Conservation (phyloP, 2,329 filamentous ascomycete genomes). For the Corniculantispora saksenae region DNA sequence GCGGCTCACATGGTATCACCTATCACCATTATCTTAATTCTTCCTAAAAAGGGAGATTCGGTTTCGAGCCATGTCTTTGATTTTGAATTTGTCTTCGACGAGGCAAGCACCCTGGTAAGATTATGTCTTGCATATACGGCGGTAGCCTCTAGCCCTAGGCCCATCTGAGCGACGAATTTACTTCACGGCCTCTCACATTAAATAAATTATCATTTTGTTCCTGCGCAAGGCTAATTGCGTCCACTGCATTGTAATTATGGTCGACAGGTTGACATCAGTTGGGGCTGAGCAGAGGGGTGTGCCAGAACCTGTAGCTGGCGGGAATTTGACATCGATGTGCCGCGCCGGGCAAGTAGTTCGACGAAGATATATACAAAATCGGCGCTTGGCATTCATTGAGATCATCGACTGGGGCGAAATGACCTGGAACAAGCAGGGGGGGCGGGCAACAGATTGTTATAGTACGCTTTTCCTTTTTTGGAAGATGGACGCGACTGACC, state of each 20-base stretch:
- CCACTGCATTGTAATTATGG: neutral
- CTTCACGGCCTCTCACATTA: neutral
- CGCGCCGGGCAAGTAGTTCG: neutral
- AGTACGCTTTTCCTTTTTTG: neutral
- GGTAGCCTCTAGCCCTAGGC: too few relatives aligned
- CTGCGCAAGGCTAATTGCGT: too few relatives aligned
- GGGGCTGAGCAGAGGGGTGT: neutral
- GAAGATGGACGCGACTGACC: neutral
- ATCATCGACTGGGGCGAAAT: neutral
- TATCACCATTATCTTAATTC: too few relatives aligned
- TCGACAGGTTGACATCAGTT: neutral
- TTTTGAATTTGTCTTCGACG: neutral
- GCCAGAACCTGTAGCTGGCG: neutral
- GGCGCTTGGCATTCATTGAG: neutral
- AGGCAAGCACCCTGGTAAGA: too few relatives aligned
- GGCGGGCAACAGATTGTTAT: too few relatives aligned
- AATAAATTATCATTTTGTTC: neutral
- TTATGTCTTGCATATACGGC: too few relatives aligned
- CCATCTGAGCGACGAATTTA: neutral
- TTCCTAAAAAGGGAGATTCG: too few relatives aligned
- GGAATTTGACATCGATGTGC: neutral
- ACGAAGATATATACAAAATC: neutral
- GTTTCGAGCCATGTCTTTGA: too few relatives aligned
- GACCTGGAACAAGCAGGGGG: neutral
- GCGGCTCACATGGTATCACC: too few relatives aligned